These are phyloP conservation scores for Lachnellula suecica DNA, from an alignment of 2,329 filamentous ascomycete species.

Conservation along the genomic window DNA sequence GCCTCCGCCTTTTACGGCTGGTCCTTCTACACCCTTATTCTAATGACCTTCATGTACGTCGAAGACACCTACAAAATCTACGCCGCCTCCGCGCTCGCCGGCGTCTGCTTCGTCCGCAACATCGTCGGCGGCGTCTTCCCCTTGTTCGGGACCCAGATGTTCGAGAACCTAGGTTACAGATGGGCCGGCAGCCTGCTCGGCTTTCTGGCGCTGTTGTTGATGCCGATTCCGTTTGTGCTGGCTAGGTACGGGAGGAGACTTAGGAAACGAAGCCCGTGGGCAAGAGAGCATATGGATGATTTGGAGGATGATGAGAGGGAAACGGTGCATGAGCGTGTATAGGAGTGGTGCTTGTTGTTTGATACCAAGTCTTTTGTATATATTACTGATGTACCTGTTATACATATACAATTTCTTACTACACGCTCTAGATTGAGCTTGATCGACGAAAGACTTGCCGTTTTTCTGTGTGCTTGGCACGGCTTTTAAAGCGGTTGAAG, in stretches of 20 bases:
- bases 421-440: too few relatives aligned
- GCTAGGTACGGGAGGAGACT: constrained; percentile 25
- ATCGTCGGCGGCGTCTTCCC: constrained; percentile 39
- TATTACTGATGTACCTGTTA: too few relatives aligned
- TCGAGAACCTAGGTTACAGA: constrained; percentile 34
- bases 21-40: constrained; percentile 49
- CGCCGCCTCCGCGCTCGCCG: constrained; percentile 41
- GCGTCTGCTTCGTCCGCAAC: constrained; percentile 39
- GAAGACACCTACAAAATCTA: constrained; percentile 47
- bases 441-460: too few relatives aligned
- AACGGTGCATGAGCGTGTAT: too few relatives aligned
- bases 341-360: too few relatives aligned
- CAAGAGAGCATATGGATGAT: constrained; percentile 11
- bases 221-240: constrained; percentile 35
- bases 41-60: constrained; percentile 48
- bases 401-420: too few relatives aligned
- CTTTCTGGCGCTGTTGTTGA: constrained; percentile 34
- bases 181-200: constrained; percentile 38
- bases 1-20: constrained; percentile 49
- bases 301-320: background rate
- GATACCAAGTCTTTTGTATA: too few relatives aligned
- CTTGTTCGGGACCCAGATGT: constrained; percentile 37
- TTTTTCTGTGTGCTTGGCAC: too few relatives aligned
- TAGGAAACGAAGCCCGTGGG: constrained; percentile 28
- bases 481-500: too few relatives aligned